Conservation (phyloP, 805 yeast genomes). For the Danielia reshetovae region DNA sequence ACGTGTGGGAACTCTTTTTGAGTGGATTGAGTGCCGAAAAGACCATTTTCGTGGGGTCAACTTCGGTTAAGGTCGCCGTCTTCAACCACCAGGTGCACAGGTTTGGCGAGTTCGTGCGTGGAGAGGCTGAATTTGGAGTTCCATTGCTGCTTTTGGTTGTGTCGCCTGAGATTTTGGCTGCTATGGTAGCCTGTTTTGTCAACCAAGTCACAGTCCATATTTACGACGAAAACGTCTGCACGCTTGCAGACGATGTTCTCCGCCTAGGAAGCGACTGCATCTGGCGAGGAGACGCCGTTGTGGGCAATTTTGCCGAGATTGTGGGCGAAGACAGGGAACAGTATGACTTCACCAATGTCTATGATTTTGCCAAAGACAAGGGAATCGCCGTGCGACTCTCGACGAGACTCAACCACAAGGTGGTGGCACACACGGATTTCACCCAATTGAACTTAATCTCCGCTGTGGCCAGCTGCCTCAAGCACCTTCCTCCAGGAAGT, state of each 20-base stretch:
- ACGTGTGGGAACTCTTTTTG: conserved; percentile 59
- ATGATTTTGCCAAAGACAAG: conserved; percentile 30
- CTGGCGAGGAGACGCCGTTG: neutral
- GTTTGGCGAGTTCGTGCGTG: conserved; percentile 13
- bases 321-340: neutral
- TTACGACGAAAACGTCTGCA: conserved; percentile 19
- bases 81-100: conserved; percentile 27
- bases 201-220: conserved; percentile 39
- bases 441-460: conserved; percentile 53
- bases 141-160: conserved; percentile 20
- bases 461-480: conserved; percentile 49
- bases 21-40: conserved; percentile 13
- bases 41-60: conserved; percentile 19
- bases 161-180: conserved; percentile 30
- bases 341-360: conserved; percentile 25
- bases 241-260: neutral
- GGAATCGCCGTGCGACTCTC: conserved; percentile 32
- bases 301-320: neutral
- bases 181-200: conserved; percentile 43
- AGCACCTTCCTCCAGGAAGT: conserved; percentile 42
- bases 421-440: conserved; percentile 24
- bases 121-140: conserved; percentile 23
- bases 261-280: neutral
- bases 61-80: conserved; percentile 13
- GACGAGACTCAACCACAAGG: conserved; percentile 13